Base-by-base conservation (phyloP, 805 yeast species). In the Yarrowia sp. region DNA sequence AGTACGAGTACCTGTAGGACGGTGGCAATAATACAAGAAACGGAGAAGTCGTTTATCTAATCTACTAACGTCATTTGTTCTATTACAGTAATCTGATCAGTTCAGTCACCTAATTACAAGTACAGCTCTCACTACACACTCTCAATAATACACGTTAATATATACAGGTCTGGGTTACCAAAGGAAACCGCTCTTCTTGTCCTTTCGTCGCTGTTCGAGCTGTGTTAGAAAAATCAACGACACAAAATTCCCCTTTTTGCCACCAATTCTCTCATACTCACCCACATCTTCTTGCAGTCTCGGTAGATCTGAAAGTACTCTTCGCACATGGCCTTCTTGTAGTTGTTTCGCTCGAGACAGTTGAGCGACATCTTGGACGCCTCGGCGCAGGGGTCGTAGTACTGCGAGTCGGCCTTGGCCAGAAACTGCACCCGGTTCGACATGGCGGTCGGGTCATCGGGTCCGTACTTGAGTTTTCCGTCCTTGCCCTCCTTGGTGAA, bases 251-350 rank as follows among this genome's bases (percentile, higher is more conserved):
- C 38, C 46, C 34, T 39, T 33, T 46, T 46, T 46, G 30, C 20
- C 9, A 17, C 13, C n/a, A n/a, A n/a, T n/a, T n/a, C n/a, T 49
- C 38, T 36, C 3, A 19, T 42, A 56, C 63, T 56, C 36, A 68
- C 77, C 93, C 93, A 90, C 70, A 84, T 90, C 74, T 87, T 87
- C 75, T 90, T 89, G 79, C 99, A 94, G 74, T 94, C 99, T 69
- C 94, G 82, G 76, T 94, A 94, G 0, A 98, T 97, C 73, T 88
- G 92, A 76, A 94, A 95, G 75, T 91, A 94, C 69, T 90, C 96
- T 76, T 79, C 85, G 80, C 88, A 92, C 78, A 77, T 83, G 66
- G 81, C 86, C 80, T 82, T 85, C 81, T 85, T 91, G 81, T 85
- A 88, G 72, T 87, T 83, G 74, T 93, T 91, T 61, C 89, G 77